These are phyloP conservation scores for Suhomyces sp. DNA, from an alignment of 805 yeast genomes.

Conservation along the genomic window DNA sequence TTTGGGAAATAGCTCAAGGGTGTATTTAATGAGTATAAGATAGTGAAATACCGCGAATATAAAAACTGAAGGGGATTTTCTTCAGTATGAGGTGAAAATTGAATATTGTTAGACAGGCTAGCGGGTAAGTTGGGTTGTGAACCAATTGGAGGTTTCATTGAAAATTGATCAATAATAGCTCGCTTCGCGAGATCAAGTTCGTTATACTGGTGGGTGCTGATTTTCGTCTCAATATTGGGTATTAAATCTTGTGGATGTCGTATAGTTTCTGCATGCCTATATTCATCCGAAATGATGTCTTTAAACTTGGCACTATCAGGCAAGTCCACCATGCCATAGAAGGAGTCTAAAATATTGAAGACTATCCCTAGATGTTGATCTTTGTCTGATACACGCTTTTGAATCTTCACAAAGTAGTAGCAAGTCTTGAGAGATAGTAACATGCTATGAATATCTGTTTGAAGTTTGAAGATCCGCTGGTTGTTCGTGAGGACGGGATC, in stretches of 20 bases:
- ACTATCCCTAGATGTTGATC: conserved; percentile 14
- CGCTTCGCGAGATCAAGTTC: too few species aligned
- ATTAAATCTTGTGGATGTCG: neutral
- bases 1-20: conserved; percentile 48
- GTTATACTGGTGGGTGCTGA: neutral
- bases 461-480: conserved; percentile 11
- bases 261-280: neutral
- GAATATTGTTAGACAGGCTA: neutral
- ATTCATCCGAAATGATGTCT: conserved; percentile 7
- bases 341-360: conserved; percentile 10
- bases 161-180: conserved; percentile 7
- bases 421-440: conserved; percentile 8
- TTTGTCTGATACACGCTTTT: conserved; percentile 13
- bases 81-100: neutral
- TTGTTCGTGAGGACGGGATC: neutral
- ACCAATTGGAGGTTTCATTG: conserved; percentile 20
- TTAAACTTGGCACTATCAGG: conserved; percentile 8
- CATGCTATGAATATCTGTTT: conserved; percentile 5
- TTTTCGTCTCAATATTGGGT: neutral
- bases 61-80: conserved; percentile 31
- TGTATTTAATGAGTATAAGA: conserved; percentile 38
- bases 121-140: too few species aligned
- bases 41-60: conserved; percentile 33
- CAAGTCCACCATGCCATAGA: conserved; percentile 14
- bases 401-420: conserved; percentile 16